A percentile compares a stretch with the other conserved stretches of the same genome.
These are phyloP conservation scores for Allomyces javanicus DNA, from an alignment of 192 early-diverging fungal species.

Conservation along the genomic window DNA sequence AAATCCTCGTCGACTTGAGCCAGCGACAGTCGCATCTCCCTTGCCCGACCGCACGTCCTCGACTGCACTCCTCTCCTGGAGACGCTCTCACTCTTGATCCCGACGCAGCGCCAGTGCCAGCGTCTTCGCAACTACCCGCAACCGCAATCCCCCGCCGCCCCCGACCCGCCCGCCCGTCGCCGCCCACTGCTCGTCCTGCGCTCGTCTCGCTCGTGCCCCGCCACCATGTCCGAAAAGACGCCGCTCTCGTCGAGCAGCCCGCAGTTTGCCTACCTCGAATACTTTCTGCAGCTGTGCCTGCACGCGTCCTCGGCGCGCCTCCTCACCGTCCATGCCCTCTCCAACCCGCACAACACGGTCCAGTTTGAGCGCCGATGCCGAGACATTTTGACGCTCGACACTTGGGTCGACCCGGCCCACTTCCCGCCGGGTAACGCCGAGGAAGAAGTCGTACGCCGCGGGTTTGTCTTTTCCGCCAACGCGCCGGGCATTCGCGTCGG, in stretches of 20 bases:
- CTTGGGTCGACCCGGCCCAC: conserved; percentile 25
- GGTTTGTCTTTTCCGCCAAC: conserved; percentile 21
- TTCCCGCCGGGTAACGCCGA: conserved; percentile 30
- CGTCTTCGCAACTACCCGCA: too few relatives aligned
- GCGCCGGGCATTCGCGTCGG: conserved; percentile 18
- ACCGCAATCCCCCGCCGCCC: too few relatives aligned
- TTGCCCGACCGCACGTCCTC: too few relatives aligned
- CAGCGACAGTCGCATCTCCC: too few relatives aligned
- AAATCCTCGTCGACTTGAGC: too few relatives aligned
- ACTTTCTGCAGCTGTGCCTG: conserved; percentile 30
- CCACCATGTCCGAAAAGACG: conserved; percentile 1
- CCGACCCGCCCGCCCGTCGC: too few relatives aligned
- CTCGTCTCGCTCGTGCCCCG: too few relatives aligned
- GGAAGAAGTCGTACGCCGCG: conserved; percentile 32
- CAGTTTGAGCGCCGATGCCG: conserved; percentile 31
- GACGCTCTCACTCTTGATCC: too few relatives aligned
- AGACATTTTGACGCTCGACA: conserved; percentile 19
- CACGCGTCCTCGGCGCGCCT: conserved; percentile 33
- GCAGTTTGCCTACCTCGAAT: conserved; percentile 29
- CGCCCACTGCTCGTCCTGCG: too few relatives aligned
- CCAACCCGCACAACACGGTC: conserved; percentile 26
- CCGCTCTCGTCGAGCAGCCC: conserved; percentile 8
- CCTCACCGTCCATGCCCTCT: conserved; percentile 18
- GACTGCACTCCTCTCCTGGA: too few relatives aligned
- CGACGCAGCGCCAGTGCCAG: too few relatives aligned